Conservation (phyloP, 768 basidiomycete species). For the Lactarius hengduanensis region DNA sequence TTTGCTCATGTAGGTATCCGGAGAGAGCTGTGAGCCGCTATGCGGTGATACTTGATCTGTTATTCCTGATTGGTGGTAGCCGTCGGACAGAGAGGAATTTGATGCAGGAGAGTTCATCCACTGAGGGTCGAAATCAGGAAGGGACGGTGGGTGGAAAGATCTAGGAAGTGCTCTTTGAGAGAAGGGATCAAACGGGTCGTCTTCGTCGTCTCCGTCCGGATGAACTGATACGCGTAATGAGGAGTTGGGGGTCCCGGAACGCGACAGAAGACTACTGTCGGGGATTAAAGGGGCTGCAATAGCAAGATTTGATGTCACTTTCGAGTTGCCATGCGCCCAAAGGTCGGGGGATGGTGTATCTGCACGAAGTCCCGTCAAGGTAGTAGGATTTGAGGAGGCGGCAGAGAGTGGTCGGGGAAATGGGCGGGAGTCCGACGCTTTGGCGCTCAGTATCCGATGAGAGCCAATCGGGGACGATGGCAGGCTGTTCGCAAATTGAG, state of each 20-base stretch:
- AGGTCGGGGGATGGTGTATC: conserved; percentile 89
- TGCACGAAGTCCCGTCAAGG: conserved; percentile 50
- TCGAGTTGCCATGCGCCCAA: conserved; percentile 73
- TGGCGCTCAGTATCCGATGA: conserved; percentile 83
- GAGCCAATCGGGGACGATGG: conserved; percentile 84
- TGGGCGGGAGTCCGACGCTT: conserved; percentile 87
- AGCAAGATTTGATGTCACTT: conserved; percentile 80
- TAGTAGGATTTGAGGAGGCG: conserved; percentile 59
- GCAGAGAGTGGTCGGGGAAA: conserved; percentile 78
- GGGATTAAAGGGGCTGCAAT: conserved; percentile 89
- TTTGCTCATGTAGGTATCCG: conserved; percentile 31
- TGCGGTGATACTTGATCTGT: conserved; percentile 28
- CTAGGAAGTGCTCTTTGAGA: conserved; percentile 48
- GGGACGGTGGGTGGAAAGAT: conserved; percentile 61
- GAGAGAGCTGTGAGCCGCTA: conserved; percentile 23
- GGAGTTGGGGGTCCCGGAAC: conserved; percentile 67
- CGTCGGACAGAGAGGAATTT: conserved; percentile 52
- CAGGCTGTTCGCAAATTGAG: conserved; percentile 75
- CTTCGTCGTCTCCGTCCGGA: conserved; percentile 60
- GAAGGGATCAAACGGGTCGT: conserved; percentile 85
- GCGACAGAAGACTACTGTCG: conserved; percentile 52
- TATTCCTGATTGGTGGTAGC: conserved; percentile 36
- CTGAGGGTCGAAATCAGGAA: conserved; percentile 61
- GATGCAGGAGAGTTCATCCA: conserved; percentile 56
- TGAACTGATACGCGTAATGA: conserved; percentile 63